Evolutionary conservation across 1,139 yeast genomes (phyloP).

Genomic region (Yamadazyma atlantica): DNA sequence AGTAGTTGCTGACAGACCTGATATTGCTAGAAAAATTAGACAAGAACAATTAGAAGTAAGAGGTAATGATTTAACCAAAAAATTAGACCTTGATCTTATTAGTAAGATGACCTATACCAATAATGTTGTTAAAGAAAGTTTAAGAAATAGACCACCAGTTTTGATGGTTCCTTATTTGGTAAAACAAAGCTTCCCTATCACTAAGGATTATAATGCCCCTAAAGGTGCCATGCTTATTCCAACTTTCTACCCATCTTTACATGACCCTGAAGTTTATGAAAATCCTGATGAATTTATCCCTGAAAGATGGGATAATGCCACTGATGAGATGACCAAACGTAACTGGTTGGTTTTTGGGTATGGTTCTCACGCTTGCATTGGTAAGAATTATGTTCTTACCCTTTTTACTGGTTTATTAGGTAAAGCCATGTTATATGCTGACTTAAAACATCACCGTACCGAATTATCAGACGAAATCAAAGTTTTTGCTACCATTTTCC

Average conservation of each 20-base stretch:
- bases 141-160: constrained; percentile 96
- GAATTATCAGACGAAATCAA: constrained; percentile 85
- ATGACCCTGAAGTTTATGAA: constrained; percentile 94
- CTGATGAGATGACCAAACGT: constrained; percentile 60
- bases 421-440: constrained; percentile 76
- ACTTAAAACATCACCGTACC: constrained; percentile 80
- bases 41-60: constrained; percentile 88
- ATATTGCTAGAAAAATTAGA: constrained; percentile 77
- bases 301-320: constrained; percentile 76
- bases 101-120: constrained; percentile 85
- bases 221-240: constrained; percentile 97
- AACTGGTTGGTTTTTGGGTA: constrained; percentile 97
- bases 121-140: constrained; percentile 86
- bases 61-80: constrained; percentile 64
- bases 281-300: constrained; percentile 93
- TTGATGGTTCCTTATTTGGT: constrained; percentile 96
- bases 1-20: constrained; percentile 93
- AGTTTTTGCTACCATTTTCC: constrained; percentile 97
- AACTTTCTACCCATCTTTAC: constrained; percentile 90
- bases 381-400: constrained; percentile 90
- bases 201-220: constrained; percentile 84
- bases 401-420: constrained; percentile 89
- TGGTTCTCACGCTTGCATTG: constrained; percentile 95
- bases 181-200: constrained; percentile 80
- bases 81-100: constrained; percentile 68